Evolutionary conservation across 2,329 filamentous ascomycete genomes (phyloP).

Genomic region (Colletotrichum higginsianum): DNA sequence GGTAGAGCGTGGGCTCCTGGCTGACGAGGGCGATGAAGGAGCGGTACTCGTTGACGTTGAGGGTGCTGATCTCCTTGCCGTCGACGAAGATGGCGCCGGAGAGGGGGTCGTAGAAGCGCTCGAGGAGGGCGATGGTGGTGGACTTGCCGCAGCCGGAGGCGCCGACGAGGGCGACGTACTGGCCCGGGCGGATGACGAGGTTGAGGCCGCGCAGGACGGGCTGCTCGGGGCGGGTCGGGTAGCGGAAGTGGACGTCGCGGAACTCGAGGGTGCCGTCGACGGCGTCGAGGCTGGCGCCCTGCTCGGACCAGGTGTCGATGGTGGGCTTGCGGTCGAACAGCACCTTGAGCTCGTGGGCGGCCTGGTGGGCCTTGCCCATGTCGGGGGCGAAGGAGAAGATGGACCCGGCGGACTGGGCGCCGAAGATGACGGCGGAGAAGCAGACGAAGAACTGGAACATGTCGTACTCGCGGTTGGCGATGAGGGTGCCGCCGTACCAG

Average conservation of each 20-base stretch:
- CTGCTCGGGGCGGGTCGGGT: constrained; percentile 91
- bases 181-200: constrained; percentile 80
- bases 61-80: constrained; percentile 81
- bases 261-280: constrained; percentile 90
- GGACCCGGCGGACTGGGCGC: constrained; percentile 90
- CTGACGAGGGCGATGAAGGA: constrained; percentile 88
- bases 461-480: constrained; percentile 78
- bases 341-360: constrained; percentile 83
- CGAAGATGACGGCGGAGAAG: constrained; percentile 90
- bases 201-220: constrained; percentile 91
- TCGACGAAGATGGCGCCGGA: constrained; percentile 87
- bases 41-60: constrained; percentile 91
- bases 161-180: constrained; percentile 93
- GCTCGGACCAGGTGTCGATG: constrained; percentile 85
- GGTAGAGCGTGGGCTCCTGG: constrained; percentile 95
- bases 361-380: constrained; percentile 92
- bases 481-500: constrained; percentile 89
- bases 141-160: constrained; percentile 95
- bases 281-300: constrained; percentile 73
- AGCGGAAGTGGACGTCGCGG: constrained; percentile 92
- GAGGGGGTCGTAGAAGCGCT: constrained; percentile 94
- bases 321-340: constrained; percentile 86
- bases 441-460: constrained; percentile 94
- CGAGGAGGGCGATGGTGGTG: constrained; percentile 91
- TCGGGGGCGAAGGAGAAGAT: constrained; percentile 93